Percentiles rank a stretch among this genome's conserved stretches.
Conservation (phyloP, 208 protist species). For the Trypanosoma congolense region DNA sequence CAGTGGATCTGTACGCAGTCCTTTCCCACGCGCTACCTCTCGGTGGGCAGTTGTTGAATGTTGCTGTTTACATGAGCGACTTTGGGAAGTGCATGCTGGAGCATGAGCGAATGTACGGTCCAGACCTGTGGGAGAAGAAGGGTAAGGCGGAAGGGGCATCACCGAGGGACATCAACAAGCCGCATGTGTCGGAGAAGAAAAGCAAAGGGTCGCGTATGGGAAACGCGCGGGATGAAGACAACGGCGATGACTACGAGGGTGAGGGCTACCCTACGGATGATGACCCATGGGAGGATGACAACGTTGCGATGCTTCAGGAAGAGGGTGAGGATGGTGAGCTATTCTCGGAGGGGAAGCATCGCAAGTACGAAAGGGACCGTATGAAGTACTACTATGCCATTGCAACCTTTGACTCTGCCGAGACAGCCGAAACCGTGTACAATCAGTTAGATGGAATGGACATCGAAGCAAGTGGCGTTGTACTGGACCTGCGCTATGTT, state of each 20-base stretch:
- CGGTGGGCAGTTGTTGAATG: conserved; percentile 83
- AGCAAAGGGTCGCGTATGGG: conserved; percentile 9
- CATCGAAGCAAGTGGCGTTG: conserved; percentile 92
- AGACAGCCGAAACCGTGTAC: conserved; percentile 91
- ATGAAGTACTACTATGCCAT: conserved; percentile 98
- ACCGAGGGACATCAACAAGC: not conserved
- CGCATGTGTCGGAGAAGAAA: conserved; percentile 4
- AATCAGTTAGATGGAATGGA: conserved; percentile 94
- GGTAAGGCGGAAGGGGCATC: conserved; percentile 25
- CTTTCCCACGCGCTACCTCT: conserved; percentile 93
- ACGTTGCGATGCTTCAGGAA: conserved; percentile 69
- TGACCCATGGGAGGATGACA: conserved; percentile 77
- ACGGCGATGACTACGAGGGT: conserved; percentile 15
- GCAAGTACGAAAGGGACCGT: conserved; percentile 91
- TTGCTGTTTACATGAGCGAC: conserved; percentile 94
- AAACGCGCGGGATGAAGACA: not conserved
- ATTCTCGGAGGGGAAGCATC: conserved; percentile 88
- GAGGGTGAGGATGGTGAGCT: conserved; percentile 81
- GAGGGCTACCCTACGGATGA: conserved; percentile 28
- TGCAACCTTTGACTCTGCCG: conserved; percentile 89
- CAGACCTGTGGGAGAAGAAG: conserved; percentile 76
- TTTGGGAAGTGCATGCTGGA: conserved; percentile 93
- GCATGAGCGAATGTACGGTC: conserved; percentile 72
- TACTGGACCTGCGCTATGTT: conserved; percentile 95
- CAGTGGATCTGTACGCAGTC: conserved; percentile 94